Percentiles rank a stretch among this genome's conserved stretches.
These are phyloP conservation scores for Penicillium sclerotigenum DNA, from an alignment of 2,329 filamentous ascomycete genomes.

Conservation along the genomic window DNA sequence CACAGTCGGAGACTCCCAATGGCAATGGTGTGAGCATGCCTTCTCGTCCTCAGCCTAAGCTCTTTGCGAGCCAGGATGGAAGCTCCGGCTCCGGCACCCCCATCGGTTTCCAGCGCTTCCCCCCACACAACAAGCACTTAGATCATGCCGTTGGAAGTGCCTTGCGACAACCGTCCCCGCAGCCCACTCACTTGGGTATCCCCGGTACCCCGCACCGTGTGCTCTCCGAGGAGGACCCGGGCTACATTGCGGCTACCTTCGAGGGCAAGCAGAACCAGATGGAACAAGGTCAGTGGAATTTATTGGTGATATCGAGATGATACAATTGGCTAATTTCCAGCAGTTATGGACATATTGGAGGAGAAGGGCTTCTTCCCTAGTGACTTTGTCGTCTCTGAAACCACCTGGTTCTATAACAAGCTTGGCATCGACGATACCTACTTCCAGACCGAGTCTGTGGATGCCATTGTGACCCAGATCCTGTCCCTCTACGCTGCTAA, in stretches of 20 bases:
- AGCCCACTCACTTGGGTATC: constrained; percentile 79
- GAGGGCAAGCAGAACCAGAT: constrained; percentile 91
- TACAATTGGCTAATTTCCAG: background rate
- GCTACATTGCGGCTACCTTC: constrained; percentile 93
- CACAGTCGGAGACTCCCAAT: constrained; percentile 29
- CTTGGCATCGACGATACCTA: constrained; percentile 98
- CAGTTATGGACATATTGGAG: constrained; percentile 77
- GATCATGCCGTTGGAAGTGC: constrained; percentile 53
- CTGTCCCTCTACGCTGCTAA: constrained; percentile 96
- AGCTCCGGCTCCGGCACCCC: constrained; percentile 41
- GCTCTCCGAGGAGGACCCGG: constrained; percentile 82
- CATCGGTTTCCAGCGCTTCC: constrained; percentile 42
- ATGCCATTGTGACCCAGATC: constrained; percentile 88
- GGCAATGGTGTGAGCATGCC: constrained; percentile 23
- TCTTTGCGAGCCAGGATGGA: constrained; percentile 33
- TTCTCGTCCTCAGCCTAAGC: constrained; percentile 31
- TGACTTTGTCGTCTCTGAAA: constrained; percentile 78
- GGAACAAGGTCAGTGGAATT: constrained; percentile 60
- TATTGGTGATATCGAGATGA: background rate
- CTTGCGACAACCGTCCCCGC: constrained; percentile 73
- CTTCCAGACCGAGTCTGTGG: constrained; percentile 83
- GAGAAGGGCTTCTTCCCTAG: constrained; percentile 82
- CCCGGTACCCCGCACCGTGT: constrained; percentile 69
- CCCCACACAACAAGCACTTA: constrained; percentile 56
- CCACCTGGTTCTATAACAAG: constrained; percentile 95